Conservation (phyloP, 164 flowering plant species). For the Taxillus chinensis region DNA sequence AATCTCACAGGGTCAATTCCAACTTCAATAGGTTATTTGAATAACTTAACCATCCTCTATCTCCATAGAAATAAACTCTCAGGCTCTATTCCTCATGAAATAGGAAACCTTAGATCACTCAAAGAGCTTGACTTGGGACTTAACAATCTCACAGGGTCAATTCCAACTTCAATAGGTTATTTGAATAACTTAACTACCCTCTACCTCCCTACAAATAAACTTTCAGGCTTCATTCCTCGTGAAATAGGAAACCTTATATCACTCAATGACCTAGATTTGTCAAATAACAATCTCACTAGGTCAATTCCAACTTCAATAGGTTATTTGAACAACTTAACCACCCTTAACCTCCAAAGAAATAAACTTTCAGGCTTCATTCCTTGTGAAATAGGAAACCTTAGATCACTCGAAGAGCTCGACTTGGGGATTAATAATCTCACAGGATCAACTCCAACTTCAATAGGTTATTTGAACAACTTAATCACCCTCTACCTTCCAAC, state of each 20-base stretch:
- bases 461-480: too few relatives aligned
- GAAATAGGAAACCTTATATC: background rate
- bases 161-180: background rate
- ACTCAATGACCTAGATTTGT: background rate
- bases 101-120: background rate
- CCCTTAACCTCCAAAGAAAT: background rate
- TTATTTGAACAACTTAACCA: background rate
- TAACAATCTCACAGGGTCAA: background rate
- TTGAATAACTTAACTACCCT: background rate
- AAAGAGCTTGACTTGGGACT: background rate
- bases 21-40: background rate
- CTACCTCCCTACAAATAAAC: background rate
- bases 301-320: background rate
- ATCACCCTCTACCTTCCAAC: too few relatives aligned
- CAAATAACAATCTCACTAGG: background rate
- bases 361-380: background rate
- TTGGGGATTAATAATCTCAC: background rate
- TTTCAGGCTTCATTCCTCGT: background rate
- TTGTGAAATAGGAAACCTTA: background rate
- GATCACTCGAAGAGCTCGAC: background rate
- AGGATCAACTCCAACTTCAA: background rate
- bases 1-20: background rate
- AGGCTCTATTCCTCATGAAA: background rate
- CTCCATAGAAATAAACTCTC: background rate
- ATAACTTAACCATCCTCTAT: background rate